These are phyloP conservation scores for Malassezia psittaci DNA, from an alignment of 1,284 basidiomycete species.

Conservation along the genomic window DNA sequence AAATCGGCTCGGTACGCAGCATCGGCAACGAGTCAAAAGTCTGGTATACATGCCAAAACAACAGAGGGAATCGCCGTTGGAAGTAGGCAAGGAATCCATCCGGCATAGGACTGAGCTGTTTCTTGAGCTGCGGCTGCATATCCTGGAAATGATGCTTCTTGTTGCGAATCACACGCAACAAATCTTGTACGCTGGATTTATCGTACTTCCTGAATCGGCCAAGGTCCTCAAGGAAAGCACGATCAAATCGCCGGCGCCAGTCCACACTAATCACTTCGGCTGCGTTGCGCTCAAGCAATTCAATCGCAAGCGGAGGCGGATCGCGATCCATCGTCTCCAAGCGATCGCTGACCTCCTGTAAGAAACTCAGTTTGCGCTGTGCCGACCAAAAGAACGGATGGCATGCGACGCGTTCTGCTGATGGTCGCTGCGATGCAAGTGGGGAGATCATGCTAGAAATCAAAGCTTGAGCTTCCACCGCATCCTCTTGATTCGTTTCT, in stretches of 20 bases:
- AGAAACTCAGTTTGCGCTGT: slow-evolving; percentile 71
- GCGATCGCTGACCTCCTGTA: slow-evolving; percentile 91
- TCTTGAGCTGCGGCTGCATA: slow-evolving; percentile 75
- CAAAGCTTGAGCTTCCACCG: slow-evolving; percentile 41
- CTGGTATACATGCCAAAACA: slow-evolving; percentile 82
- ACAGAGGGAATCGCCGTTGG: slow-evolving; percentile 73
- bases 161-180: slow-evolving; percentile 82
- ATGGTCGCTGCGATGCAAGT: slow-evolving; percentile 57
- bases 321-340: slow-evolving; percentile 86
- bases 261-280: slow-evolving; percentile 53
- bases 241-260: slow-evolving; percentile 79
- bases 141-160: slow-evolving; percentile 99
- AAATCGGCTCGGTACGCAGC: slow-evolving; percentile 31
- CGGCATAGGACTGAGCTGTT: slow-evolving; percentile 76
- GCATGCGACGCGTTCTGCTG: slow-evolving; percentile 70
- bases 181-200: slow-evolving; percentile 74
- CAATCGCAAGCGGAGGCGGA: slow-evolving; percentile 66
- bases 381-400: slow-evolving; percentile 98
- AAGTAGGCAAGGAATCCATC: slow-evolving; percentile 87
- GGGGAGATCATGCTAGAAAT: slow-evolving; percentile 34
- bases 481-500: slow-evolving; percentile 38
- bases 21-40: slow-evolving; percentile 56
- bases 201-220: slow-evolving; percentile 95
- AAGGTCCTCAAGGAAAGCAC: slow-evolving; percentile 78
- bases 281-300: slow-evolving; percentile 59